Evolutionary conservation across 306 rosid species (phyloP), one percentile per base, ranked within the genome.

Genomic region (Malus sylvestris): DNA sequence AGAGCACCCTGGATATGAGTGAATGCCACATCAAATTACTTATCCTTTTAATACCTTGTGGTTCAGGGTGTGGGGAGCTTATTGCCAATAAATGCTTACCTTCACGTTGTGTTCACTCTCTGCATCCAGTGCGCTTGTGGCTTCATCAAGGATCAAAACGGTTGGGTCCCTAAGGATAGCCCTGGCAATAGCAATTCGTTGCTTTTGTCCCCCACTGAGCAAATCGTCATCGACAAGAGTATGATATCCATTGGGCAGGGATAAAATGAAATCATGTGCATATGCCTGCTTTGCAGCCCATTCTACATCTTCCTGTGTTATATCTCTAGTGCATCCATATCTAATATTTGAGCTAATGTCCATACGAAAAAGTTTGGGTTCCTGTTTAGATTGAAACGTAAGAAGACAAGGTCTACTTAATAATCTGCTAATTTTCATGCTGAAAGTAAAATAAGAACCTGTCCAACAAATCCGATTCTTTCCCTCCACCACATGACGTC

Each of bases 151-250:
- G 87, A 95, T 88, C 89, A 95, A 86, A 77, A 95, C 63, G 38
- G 91, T 80, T 30, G 98, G 98, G 79, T 95, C 98, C 85, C 98
- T 89, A 80, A 95, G 89, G 76, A 95, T 83, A 53, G 98, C 98
- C 67, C 98, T 86, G 15, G 98, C 98, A 62, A 95, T 95, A 68
- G 97, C 98, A 53, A 95, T 90, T 80, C 98, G 86, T 72, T 95
- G 98, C 88, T 91, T 95, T 83, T 95, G 98, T 65, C 97, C 98
- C 18, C 98, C 98, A 78, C 98, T 95, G 73, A 95, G 88, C 64
- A 95, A 88, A 89, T 95, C 96, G 59, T 92, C 93, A 76, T 95
- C 98, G 55, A 95, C 97, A 53, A 95, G 83, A 20, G 97, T 95
- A 78, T 81, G 78, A 80, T 95, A 95, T 65, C 98, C 96, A 84